Percentiles rank a stretch among this genome's conserved stretches.
These are phyloP conservation scores for Hyphodiscus hymeniophilus DNA, from an alignment of 495 filamentous ascomycete genomes.

Conservation along the genomic window DNA sequence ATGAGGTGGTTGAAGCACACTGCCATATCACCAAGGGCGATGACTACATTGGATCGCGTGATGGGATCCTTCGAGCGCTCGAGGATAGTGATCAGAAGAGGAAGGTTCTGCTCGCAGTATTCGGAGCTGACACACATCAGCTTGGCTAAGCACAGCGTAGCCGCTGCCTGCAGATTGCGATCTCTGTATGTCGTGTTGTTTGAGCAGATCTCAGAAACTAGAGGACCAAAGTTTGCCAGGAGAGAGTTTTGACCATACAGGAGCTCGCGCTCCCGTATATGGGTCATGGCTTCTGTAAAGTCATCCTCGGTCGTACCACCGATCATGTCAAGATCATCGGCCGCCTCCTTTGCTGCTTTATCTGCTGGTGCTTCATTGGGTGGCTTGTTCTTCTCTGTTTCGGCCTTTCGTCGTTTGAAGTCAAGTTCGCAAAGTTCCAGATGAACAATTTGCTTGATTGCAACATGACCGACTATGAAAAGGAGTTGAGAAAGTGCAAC, in stretches of 20 bases:
- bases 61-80: slow-evolving; percentile 85
- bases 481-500: slow-evolving; percentile 81
- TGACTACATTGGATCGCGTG: slow-evolving; percentile 89
- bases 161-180: slow-evolving; percentile 80
- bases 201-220: slow-evolving; percentile 87
- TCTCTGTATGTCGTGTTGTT: slow-evolving; percentile 89
- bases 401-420: slow-evolving; percentile 93
- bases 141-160: slow-evolving; percentile 94
- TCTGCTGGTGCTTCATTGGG: slow-evolving; percentile 35
- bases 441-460: slow-evolving; percentile 99
- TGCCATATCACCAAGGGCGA: slow-evolving; percentile 96
- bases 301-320: slow-evolving; percentile 97
- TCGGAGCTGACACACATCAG: slow-evolving; percentile 94
- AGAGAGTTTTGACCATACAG: slow-evolving; percentile 81
- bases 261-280: slow-evolving; percentile 90
- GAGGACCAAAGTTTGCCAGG: slow-evolving; percentile 77
- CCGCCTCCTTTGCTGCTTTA: slow-evolving; percentile 49
- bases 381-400: slow-evolving; percentile 71
- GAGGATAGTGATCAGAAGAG: slow-evolving; percentile 94
- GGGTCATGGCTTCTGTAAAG: slow-evolving; percentile 91
- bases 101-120: slow-evolving; percentile 90
- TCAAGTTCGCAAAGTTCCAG: slow-evolving; percentile 95
- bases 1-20: slow-evolving; percentile 99
- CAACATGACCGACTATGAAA: slow-evolving; percentile 93
- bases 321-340: slow-evolving; percentile 90